Percentiles rank a stretch among this genome's conserved stretches.
These are phyloP conservation scores for Penstemon eatonii DNA, from an alignment of 257 asterid genomes.

Conservation along the genomic window DNA sequence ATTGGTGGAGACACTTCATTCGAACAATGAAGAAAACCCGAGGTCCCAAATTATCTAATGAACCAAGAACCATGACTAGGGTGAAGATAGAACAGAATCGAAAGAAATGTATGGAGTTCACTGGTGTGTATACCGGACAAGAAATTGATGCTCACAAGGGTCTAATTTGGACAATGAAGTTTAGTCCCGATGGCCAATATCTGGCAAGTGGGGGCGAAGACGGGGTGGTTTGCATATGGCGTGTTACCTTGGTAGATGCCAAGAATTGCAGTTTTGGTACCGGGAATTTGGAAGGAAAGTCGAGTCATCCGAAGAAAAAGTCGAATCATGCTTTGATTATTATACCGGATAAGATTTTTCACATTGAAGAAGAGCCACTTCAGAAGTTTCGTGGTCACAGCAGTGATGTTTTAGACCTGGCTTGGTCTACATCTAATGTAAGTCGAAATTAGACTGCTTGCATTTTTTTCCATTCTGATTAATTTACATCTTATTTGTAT, in stretches of 20 bases:
- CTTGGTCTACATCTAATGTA: slow-evolving; percentile 90
- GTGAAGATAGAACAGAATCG: slow-evolving; percentile 40
- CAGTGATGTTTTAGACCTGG: slow-evolving; percentile 62
- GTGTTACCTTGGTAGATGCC: slow-evolving; percentile 38
- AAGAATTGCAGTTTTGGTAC: slow-evolving; percentile 27
- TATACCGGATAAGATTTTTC: slow-evolving; percentile 64
- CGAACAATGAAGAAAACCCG: slow-evolving; percentile 37
- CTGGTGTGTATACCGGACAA: slow-evolving; percentile 54
- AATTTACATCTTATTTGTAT: slow-evolving; percentile 2
- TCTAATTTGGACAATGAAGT: slow-evolving; percentile 67
- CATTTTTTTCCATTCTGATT: background rate
- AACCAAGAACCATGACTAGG: slow-evolving; percentile 24
- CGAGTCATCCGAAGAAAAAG: slow-evolving; percentile 26
- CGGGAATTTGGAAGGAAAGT: slow-evolving; percentile 14
- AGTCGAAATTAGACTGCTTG: slow-evolving; percentile 25
- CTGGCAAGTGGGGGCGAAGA: slow-evolving; percentile 87
- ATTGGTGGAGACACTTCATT: slow-evolving; percentile 54
- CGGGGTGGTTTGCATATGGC: slow-evolving; percentile 73
- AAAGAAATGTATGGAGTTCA: slow-evolving; percentile 55
- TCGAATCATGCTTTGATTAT: slow-evolving; percentile 33
- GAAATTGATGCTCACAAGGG: slow-evolving; percentile 66
- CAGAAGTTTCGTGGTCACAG: slow-evolving; percentile 59
- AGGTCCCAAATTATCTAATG: slow-evolving; percentile 18
- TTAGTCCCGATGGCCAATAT: slow-evolving; percentile 72
- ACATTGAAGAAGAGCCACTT: slow-evolving; percentile 52